Conservation (phyloP, 495 filamentous ascomycete genomes). For the Neurospora sublineolata region DNA sequence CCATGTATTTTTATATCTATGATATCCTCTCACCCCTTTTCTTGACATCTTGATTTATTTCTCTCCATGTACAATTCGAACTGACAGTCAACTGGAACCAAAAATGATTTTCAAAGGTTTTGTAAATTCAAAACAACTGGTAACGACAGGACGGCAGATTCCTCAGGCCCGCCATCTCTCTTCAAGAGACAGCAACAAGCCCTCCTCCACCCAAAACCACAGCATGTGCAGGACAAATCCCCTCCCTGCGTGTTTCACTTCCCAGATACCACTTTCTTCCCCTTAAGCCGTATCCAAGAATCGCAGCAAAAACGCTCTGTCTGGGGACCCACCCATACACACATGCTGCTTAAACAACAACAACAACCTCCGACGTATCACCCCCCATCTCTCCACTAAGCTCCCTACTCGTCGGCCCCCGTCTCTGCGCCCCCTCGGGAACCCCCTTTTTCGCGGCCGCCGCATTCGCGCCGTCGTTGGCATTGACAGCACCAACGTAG, state of each 20-base stretch:
- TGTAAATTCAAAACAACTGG: background rate
- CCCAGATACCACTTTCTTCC: too few species aligned
- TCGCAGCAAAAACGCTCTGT: too few species aligned
- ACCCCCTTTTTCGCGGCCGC: background rate
- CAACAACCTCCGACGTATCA: constrained; percentile 29
- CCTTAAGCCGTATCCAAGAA: too few species aligned
- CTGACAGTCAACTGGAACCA: background rate
- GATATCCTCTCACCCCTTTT: background rate
- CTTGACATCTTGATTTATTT: background rate
- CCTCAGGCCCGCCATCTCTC: background rate
- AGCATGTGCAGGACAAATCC: background rate
- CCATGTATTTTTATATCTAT: background rate
- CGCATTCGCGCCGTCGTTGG: background rate
- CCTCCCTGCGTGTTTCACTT: too few species aligned
- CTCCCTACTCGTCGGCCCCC: constrained; percentile 37
- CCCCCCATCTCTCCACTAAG: constrained; percentile 44
- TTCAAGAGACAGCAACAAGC: background rate
- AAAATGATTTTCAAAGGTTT: background rate
- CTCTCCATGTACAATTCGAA: background rate
- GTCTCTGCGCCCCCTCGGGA: constrained; percentile 15
- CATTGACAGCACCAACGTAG: constrained; percentile 13
- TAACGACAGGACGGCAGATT: constrained; percentile 1
- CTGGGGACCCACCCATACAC: too few species aligned
- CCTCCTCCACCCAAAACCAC: background rate
- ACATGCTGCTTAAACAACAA: background rate